Evolutionary conservation across 1,139 yeast species (phyloP).

Genomic region (Candida pseudoviswanathii): DNA sequence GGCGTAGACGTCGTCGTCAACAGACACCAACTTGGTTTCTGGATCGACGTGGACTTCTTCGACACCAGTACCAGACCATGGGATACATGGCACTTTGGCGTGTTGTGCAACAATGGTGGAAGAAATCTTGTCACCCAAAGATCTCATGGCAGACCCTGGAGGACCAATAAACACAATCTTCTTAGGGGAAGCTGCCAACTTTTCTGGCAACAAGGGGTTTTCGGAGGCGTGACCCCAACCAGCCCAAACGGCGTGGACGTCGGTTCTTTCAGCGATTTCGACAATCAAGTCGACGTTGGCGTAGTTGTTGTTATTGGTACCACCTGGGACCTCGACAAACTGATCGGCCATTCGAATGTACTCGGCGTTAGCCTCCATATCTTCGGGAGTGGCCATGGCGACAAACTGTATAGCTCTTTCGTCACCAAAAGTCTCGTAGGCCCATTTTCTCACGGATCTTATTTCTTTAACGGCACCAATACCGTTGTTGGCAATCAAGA

Average conservation of each 20-base stretch:
- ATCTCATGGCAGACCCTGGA: conserved; percentile 98
- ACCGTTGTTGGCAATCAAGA: conserved; percentile 96
- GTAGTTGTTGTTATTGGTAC: conserved; percentile 95
- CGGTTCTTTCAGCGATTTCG: conserved; percentile 94
- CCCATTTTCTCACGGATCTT: conserved; percentile 97
- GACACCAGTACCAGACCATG: conserved; percentile 99
- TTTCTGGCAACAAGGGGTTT: conserved; percentile 92
- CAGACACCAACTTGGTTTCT: conserved; percentile 80
- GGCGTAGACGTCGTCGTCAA: conserved; percentile 76
- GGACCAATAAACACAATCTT: conserved; percentile 94
- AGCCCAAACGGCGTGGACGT: conserved; percentile 99
- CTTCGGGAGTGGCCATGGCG: conserved; percentile 99
- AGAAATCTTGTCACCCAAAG: conserved; percentile 97
- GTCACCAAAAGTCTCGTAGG: conserved; percentile 95
- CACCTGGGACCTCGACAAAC: conserved; percentile 98
- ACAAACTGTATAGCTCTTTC: conserved; percentile 92
- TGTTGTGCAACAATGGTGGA: conserved; percentile 98
- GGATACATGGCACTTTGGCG: conserved; percentile 96
- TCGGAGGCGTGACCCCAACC: conserved; percentile 99
- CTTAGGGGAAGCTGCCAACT: conserved; percentile 86
- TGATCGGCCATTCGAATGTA: conserved; percentile 99
- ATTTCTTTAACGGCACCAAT: conserved; percentile 99
- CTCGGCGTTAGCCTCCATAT: conserved; percentile 93
- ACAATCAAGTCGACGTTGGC: conserved; percentile 97
- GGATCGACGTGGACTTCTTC: conserved; percentile 73